phyloP scores from a whole-genome alignment of 495 filamentous ascomycete species.

The Penicillium paxilli region DNA sequence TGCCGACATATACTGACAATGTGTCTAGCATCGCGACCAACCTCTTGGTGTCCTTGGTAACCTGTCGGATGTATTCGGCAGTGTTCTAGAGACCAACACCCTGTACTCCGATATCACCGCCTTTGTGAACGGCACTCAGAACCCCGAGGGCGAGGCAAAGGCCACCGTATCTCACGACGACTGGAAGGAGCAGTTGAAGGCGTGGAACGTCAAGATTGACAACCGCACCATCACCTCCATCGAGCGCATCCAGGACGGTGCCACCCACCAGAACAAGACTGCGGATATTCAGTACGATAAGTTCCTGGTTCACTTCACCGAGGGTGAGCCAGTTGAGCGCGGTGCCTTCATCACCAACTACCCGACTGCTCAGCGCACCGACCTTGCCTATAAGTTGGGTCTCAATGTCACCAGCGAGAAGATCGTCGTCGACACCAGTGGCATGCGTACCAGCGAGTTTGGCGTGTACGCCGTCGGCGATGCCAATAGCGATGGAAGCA shows the following conservation, averaged over 20 bases:
- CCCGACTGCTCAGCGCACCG: conserved; percentile 44
- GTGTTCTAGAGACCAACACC: conserved; percentile 50
- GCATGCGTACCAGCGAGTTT: conserved; percentile 46
- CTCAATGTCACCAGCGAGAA: conserved; percentile 44
- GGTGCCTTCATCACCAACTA: conserved; percentile 53
- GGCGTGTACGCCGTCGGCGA: conserved; percentile 59
- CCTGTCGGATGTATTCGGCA: conserved; percentile 41
- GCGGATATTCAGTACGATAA: conserved; percentile 44
- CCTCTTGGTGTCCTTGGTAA: conserved; percentile 51
- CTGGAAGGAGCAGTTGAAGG: conserved; percentile 47
- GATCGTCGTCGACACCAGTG: conserved; percentile 39
- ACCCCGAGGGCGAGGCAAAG: conserved; percentile 32
- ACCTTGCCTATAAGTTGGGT: conserved; percentile 36
- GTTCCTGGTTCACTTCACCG: conserved; percentile 54
- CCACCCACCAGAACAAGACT: conserved; percentile 27
- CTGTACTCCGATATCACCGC: conserved; percentile 43
- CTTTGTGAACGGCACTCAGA: conserved; percentile 57
- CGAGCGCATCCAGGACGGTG: conserved; percentile 46
- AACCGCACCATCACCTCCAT: conserved; percentile 53
- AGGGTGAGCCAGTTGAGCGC: conserved; percentile 43
- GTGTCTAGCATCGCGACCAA: conserved; percentile 47
- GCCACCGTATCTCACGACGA: conserved; percentile 38
- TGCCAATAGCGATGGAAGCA: conserved; percentile 55
- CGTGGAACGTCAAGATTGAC: conserved; percentile 51
- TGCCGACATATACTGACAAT: too few species aligned